Base-by-base conservation (phyloP, 306 rosid genomes). In the Quercus suber region DNA sequence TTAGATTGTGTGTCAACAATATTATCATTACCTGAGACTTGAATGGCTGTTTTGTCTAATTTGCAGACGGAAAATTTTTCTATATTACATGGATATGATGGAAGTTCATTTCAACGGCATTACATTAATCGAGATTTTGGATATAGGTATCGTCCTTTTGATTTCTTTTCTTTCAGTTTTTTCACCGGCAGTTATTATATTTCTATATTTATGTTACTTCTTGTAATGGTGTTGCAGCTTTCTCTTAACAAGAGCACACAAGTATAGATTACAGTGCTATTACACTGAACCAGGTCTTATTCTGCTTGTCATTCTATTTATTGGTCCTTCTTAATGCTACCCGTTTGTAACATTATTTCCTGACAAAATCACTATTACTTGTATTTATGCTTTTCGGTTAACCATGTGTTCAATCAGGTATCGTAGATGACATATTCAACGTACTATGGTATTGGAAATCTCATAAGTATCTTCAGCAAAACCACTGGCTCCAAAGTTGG, bases 181-280 rank as follows among this genome's bases (percentile, higher is more conserved):
- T 1, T 18, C 55, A 21, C 6, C 20, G 43, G 52, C 55, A 74
- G 58, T 65, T 79, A 55, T 19, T 37, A 12, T 28, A 23, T 77
- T 21, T 55, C 73, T 74, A 82, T 74, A 43, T 69, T 67, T 45
- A 69, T 81, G 79, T 73, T 60, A 1, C 51, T 37, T 75, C 59
- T 6, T 28, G 71, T 31, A 49, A 59, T 87, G 81, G 9, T 7
- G 52, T 21, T 79, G 87, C 92, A 92, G 97, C 86, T 92, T 92
- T 86, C 60, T 81, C 80, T 85, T 91, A 68, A 85, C 99, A 45
- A 89, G 81, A 81, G 90, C 84, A 0, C 99, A 91, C 82, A 90
- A 89, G 83, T 92, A 81, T 76, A 91, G 99, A 82, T 91, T 92
- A 75, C 97, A 92, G 73, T 91, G 96, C 84, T 92, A 92, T 81